Evolutionary conservation across 768 basidiomycete genomes (phyloP), one percentile per base, ranked within the genome.

Genomic region (Phanerochaete carnosa): DNA sequence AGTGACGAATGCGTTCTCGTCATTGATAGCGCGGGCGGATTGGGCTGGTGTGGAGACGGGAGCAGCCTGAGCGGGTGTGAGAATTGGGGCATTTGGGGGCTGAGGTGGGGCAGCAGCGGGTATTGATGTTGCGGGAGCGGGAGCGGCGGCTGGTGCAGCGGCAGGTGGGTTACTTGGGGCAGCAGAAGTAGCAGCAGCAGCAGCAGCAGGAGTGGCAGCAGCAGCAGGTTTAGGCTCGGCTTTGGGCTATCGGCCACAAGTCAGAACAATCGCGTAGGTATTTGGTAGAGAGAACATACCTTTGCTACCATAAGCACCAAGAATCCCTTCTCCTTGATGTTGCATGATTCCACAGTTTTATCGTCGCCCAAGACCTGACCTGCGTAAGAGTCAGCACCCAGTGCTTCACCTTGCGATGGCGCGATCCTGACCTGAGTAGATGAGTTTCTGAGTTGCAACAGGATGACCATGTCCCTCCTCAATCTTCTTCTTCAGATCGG

Each of bases 261-360:
- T 52, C 5, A 32, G 30, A 9, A 22, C 30, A 22, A 19, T 52
- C 19, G 11, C 51, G 15, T 9, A 32, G 4, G 15, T 13, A 45
- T 30, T 13, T 54, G 33, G 57, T 49, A 12, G 19, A 11, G 6
- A 49, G n/a, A 19, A 67, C 77, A 54, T 63, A 95, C 95, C 86
- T 97, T 98, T 54, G 94, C 85, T 33, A 98, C 92, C 96, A 98
- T 99, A 45, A 99, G 85, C n/a, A 99, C 97, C 62, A 98, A 78
- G 78, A 99, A 99, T 74, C 97, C 96, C 79, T 97, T 98, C 76
- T 98, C 96, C 78, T 97, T 95, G 80, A 98, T 92, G 57, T 89
- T 86, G 69, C 89, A 91, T 49, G 90, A 89, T 67, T 83, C 90
- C 35, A 99, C 83, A 1, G 89, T 90, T 79, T 95, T 95, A 60